A percentile compares a stretch with the other conserved stretches of the same genome.
Conservation (phyloP, 305 asterid species). For the Salvia sclarea region DNA sequence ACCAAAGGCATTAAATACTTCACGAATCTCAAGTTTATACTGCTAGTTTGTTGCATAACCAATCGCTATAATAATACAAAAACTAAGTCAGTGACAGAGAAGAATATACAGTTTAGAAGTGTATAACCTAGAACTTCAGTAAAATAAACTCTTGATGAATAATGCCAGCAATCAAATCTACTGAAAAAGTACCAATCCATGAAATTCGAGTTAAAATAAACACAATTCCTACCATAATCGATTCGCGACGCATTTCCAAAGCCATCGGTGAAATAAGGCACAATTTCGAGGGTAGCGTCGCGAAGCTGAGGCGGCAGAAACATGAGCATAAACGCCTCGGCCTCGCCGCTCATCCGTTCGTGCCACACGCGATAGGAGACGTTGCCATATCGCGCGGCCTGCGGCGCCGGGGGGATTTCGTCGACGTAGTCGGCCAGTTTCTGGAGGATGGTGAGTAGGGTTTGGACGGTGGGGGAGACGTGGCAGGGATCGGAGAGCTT, state of each 20-base stretch:
- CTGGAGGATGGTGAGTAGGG: slow-evolving; percentile 45
- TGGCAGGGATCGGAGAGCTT: slow-evolving; percentile 73
- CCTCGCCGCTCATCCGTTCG: slow-evolving; percentile 62
- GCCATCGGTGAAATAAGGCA: slow-evolving; percentile 77
- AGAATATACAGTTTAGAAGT: background rate
- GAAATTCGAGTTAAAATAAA: background rate
- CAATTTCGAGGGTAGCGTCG: slow-evolving; percentile 61
- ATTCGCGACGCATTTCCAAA: slow-evolving; percentile 84
- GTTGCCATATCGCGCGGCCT: slow-evolving; percentile 73
- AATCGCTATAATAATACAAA: background rate
- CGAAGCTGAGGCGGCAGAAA: slow-evolving; percentile 50
- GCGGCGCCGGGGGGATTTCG: slow-evolving; percentile 77
- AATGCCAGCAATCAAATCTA: background rate
- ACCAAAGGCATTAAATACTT: background rate
- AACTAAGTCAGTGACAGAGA: background rate
- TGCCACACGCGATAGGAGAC: slow-evolving; percentile 79
- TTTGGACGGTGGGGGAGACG: slow-evolving; percentile 50
- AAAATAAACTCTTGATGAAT: background rate
- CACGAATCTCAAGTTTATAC: background rate
- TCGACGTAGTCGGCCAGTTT: slow-evolving; percentile 56
- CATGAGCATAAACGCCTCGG: slow-evolving; percentile 56
- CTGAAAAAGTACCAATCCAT: slow-evolving; percentile 4
- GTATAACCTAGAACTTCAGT: background rate
- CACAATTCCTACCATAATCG: slow-evolving; percentile 57
- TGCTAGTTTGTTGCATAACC: background rate